phyloP scores from a whole-genome alignment of 805 yeast genomes.

The Nakazawaea wyomingensis region DNA sequence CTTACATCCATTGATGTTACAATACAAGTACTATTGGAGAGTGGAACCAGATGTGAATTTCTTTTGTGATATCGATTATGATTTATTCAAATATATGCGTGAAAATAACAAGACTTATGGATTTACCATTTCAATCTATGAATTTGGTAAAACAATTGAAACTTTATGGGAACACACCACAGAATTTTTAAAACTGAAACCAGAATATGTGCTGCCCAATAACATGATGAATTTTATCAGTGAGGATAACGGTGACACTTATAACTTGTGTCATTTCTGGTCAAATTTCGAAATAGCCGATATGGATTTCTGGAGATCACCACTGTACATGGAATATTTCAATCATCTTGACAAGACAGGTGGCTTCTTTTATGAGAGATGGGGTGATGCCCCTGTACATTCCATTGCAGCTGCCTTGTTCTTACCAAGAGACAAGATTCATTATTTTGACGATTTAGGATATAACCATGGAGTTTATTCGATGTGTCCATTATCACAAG shows the following conservation, averaged over 20 bases:
- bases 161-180: conserved; percentile 55
- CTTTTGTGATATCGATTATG: conserved; percentile 57
- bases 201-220: conserved; percentile 35
- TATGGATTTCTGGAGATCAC: conserved; percentile 59
- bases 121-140: conserved; percentile 61
- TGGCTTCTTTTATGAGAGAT: conserved; percentile 81
- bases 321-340: conserved; percentile 55
- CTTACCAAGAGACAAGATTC: conserved; percentile 50
- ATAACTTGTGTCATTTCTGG: conserved; percentile 81
- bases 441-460: conserved; percentile 72
- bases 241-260: conserved; percentile 56
- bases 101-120: conserved; percentile 56
- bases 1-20: conserved; percentile 48
- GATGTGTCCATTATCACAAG: conserved; percentile 36
- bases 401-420: conserved; percentile 67
- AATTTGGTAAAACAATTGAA: conserved; percentile 55
- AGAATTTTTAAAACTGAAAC: conserved; percentile 37
- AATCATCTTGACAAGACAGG: conserved; percentile 60
- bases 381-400: conserved; percentile 96
- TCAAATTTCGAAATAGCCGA: conserved; percentile 74
- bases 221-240: conserved; percentile 61
- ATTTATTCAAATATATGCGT: conserved; percentile 56
- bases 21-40: conserved; percentile 72
- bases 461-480: conserved; percentile 54
- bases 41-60: conserved; percentile 66